Evolutionary conservation across 2,329 filamentous ascomycete species (phyloP).

Genomic region (Xylaria sp.): DNA sequence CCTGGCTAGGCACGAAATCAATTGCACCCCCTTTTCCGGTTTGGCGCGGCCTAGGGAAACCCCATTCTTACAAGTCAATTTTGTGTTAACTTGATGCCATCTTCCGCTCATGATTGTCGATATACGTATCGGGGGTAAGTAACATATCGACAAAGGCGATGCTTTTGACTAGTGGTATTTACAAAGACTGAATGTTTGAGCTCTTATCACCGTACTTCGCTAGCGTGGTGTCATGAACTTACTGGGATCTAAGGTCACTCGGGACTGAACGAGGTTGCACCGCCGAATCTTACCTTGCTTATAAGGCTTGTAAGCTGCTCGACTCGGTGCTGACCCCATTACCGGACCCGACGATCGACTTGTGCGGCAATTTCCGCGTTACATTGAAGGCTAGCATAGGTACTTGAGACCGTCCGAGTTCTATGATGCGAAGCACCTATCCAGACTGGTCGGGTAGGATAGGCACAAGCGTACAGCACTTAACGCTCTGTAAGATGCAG

Average conservation of each 20-base stretch:
- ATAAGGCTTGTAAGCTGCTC: constrained; percentile 31
- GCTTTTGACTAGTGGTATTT: neutral
- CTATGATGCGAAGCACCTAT: constrained; percentile 6
- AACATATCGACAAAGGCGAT: neutral
- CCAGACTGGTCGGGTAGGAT: constrained; percentile 2
- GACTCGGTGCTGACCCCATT: constrained; percentile 30
- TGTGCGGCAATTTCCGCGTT: constrained; percentile 29
- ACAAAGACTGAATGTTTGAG: neutral
- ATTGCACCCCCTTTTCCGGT: constrained; percentile 21
- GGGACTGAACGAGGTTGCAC: constrained; percentile 29
- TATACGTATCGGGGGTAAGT: constrained; percentile 9
- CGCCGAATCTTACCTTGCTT: constrained; percentile 29
- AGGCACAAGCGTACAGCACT: constrained; percentile 4
- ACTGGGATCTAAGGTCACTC: constrained; percentile 18
- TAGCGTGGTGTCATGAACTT: neutral
- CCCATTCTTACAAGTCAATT: constrained; percentile 5
- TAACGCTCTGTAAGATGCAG: constrained; percentile 2
- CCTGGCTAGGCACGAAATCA: constrained; percentile 13
- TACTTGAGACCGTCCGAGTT: constrained; percentile 8
- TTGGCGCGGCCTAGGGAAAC: constrained; percentile 15
- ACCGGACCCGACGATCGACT: constrained; percentile 21
- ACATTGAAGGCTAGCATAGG: neutral
- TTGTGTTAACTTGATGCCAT: neutral
- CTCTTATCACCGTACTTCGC: constrained; percentile 9
- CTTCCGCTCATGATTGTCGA: constrained; percentile 7